These are phyloP conservation scores for Hemerocallis citrina DNA, from an alignment of 106 monocot species.

Conservation along the genomic window DNA sequence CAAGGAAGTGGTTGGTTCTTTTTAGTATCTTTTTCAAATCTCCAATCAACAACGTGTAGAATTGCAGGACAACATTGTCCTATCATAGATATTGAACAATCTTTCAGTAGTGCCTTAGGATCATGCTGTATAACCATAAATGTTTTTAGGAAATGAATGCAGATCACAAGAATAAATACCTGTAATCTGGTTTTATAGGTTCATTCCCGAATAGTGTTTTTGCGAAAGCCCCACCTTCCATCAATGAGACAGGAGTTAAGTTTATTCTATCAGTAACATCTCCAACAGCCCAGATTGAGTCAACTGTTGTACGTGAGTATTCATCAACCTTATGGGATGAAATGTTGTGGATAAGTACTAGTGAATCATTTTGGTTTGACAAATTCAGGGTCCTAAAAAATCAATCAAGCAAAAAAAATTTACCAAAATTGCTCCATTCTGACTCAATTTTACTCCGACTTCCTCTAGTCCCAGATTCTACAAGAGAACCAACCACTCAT, in stretches of 20 bases:
- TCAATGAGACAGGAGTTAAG: conserved; percentile 91
- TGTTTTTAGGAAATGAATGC: background rate
- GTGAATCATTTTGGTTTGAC: background rate
- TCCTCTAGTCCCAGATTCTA: conserved; percentile 92
- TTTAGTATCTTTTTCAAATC: too few species aligned
- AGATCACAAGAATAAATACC: conserved; percentile 16
- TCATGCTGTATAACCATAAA: background rate
- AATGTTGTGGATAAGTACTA: conserved; percentile 1
- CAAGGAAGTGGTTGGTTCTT: too few species aligned
- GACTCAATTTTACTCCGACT: conserved; percentile 72
- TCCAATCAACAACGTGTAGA: too few species aligned
- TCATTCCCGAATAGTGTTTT: conserved; percentile 80
- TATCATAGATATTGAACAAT: too few species aligned
- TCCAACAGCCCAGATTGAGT: conserved; percentile 96
- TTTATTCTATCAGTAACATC: conserved; percentile 95
- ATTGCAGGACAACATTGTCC: too few species aligned
- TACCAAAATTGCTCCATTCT: conserved; percentile 93
- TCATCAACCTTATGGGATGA: conserved; percentile 71
- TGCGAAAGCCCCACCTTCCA: conserved; percentile 98
- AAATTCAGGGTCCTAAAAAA: background rate
- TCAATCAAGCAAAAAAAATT: background rate
- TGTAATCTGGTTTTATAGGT: conserved; percentile 79
- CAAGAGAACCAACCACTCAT: conserved; percentile 5
- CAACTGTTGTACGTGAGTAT: conserved; percentile 78
- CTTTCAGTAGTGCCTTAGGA: background rate